Evolutionary conservation across 2,329 filamentous ascomycete genomes (phyloP).

Genomic region (Fusarium ambrosium): DNA sequence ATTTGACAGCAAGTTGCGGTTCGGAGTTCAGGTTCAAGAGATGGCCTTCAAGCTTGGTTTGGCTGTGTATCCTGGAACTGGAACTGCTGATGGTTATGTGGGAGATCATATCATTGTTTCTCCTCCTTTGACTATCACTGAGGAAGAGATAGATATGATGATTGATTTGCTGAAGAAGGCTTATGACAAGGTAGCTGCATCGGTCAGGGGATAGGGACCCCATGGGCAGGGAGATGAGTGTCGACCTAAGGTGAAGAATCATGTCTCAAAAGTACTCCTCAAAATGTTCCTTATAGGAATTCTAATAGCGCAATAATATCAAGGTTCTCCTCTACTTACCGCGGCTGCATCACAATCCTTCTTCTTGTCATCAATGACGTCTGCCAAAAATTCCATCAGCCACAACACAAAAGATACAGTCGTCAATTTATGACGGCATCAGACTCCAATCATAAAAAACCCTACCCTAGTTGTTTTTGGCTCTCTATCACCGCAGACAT

Average conservation of each 20-base stretch:
- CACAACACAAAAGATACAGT: neutral
- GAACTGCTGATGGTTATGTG: constrained; percentile 69
- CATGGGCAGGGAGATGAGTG: neutral
- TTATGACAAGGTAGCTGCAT: constrained; percentile 25
- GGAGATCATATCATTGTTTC: constrained; percentile 80
- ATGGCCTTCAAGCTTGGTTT: constrained; percentile 51
- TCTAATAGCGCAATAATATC: neutral
- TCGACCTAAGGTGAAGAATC: neutral
- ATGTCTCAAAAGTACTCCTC: neutral
- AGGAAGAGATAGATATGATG: constrained; percentile 38
- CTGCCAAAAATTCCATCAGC: neutral
- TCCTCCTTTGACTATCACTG: constrained; percentile 75
- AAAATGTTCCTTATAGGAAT: neutral
- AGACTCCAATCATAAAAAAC: neutral
- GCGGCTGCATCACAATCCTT: neutral
- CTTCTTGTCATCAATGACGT: neutral
- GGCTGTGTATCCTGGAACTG: constrained; percentile 73
- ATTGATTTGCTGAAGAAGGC: constrained; percentile 22
- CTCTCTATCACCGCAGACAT: neutral
- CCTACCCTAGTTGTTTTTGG: neutral
- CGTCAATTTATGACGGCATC: neutral
- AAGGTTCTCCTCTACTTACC: neutral
- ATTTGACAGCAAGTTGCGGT: constrained; percentile 48
- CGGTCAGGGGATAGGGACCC: neutral
- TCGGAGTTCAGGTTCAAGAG: constrained; percentile 47